These are phyloP conservation scores for Yamadazyma nakazawae DNA, from an alignment of 805 yeast species.

Conservation along the genomic window DNA sequence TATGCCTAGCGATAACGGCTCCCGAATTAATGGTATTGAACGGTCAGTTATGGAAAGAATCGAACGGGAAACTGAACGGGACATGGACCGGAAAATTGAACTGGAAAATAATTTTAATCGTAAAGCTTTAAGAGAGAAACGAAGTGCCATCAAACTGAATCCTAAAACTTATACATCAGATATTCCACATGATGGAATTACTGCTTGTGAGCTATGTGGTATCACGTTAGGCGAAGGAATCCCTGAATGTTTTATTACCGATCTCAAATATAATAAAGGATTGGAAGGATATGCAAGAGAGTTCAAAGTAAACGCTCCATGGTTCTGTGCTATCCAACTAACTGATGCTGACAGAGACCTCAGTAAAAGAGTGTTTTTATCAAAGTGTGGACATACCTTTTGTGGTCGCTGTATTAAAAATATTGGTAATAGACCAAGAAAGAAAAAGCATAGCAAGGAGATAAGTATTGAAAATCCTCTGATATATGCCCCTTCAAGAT, in stretches of 20 bases:
- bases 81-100: slow-evolving; percentile 29
- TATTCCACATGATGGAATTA: slow-evolving; percentile 17
- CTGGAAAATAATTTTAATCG: slow-evolving; percentile 30
- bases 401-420: slow-evolving; percentile 82
- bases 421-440: slow-evolving; percentile 46
- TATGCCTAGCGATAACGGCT: background rate
- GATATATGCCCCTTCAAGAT: slow-evolving; percentile 52
- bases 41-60: slow-evolving; percentile 37
- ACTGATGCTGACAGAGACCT: slow-evolving; percentile 25
- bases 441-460: slow-evolving; percentile 15
- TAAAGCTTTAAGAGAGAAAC: slow-evolving; percentile 27
- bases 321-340: slow-evolving; percentile 45
- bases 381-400: slow-evolving; percentile 78
- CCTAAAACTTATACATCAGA: slow-evolving; percentile 28
- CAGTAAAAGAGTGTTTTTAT: slow-evolving; percentile 41
- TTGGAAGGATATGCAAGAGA: slow-evolving; percentile 22
- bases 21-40: background rate
- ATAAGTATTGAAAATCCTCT: slow-evolving; percentile 31
- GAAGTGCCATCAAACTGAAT: slow-evolving; percentile 21
- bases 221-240: slow-evolving; percentile 70
- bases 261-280: slow-evolving; percentile 26
- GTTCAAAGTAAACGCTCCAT: slow-evolving; percentile 55
- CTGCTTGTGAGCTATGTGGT: slow-evolving; percentile 64
- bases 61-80: slow-evolving; percentile 38
- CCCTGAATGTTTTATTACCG: slow-evolving; percentile 47